A percentile compares a stretch with the other conserved stretches of the same genome.
phyloP scores from a whole-genome alignment of 1,284 basidiomycete species.

The Pseudozyma sp. region DNA sequence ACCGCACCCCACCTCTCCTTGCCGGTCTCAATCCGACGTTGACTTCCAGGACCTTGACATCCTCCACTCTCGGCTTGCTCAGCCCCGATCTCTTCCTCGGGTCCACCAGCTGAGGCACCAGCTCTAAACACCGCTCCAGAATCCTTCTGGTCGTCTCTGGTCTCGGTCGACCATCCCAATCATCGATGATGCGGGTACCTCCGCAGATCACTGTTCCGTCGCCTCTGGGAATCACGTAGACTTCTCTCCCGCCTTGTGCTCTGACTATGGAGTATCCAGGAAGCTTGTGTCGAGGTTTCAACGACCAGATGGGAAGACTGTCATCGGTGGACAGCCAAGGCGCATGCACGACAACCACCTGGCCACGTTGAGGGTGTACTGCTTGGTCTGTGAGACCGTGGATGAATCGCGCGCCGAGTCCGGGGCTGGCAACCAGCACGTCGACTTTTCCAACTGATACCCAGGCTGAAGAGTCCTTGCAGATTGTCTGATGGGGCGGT shows the following conservation, averaged over 20 bases:
- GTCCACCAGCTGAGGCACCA: conserved; percentile 38
- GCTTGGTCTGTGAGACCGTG: conserved; percentile 38
- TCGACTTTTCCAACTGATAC: not conserved
- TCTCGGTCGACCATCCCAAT: conserved; percentile 35
- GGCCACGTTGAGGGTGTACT: conserved; percentile 54
- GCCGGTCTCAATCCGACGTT: conserved; percentile 59
- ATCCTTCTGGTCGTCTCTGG: conserved; percentile 51
- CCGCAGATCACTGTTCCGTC: conserved; percentile 59
- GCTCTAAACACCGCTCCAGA: conserved; percentile 37
- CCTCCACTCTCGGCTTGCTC: conserved; percentile 20
- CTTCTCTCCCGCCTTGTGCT: conserved; percentile 47
- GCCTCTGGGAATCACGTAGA: conserved; percentile 59
- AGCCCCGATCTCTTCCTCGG: conserved; percentile 10
- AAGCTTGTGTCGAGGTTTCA: conserved; percentile 8
- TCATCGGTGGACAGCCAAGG: conserved; percentile 48
- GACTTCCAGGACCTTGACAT: conserved; percentile 46
- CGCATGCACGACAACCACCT: conserved; percentile 56
- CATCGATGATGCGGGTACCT: conserved; percentile 54
- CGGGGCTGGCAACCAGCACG: conserved; percentile 47
- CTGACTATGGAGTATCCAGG: conserved; percentile 38
- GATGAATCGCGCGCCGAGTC: conserved; percentile 49
- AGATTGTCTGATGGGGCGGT: not conserved
- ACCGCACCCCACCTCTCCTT: conserved; percentile 43
- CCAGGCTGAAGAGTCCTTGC: not conserved
- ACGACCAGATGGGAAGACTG: not conserved